Percentiles rank a stretch among this genome's conserved stretches.
phyloP scores from a whole-genome alignment of 2,329 filamentous ascomycete genomes.

The Stachybotrys chartarum region DNA sequence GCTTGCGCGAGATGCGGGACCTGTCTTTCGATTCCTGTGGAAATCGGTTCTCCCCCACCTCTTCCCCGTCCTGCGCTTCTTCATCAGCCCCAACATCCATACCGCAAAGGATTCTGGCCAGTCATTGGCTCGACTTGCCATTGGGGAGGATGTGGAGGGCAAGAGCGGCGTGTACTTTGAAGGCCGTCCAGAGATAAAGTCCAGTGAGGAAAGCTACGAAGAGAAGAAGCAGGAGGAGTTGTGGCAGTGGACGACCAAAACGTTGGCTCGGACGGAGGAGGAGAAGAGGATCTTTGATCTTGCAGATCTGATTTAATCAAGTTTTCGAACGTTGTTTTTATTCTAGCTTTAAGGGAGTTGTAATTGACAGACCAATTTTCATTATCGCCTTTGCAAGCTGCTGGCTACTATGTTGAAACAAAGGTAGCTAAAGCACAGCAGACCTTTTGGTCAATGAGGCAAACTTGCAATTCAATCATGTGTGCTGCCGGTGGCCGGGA shows the following conservation, averaged over 20 bases:
- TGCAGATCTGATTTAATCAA: background rate
- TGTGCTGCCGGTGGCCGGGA: too few species aligned
- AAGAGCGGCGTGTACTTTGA: constrained; percentile 3
- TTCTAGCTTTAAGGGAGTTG: background rate
- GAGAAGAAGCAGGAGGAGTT: constrained; percentile 5
- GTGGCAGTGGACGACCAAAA: constrained; percentile 5
- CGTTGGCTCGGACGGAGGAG: background rate
- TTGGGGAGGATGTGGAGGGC: background rate
- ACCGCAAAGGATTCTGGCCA: constrained; percentile 1
- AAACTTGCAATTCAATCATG: too few species aligned
- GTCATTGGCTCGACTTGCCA: constrained; percentile 1
- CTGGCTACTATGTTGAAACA: too few species aligned
- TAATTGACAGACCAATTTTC: too few species aligned
- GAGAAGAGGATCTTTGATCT: background rate
- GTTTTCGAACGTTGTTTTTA: background rate
- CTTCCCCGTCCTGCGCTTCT: background rate
- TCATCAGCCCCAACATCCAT: constrained; percentile 2
- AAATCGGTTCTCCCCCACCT: background rate
- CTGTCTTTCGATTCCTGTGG: constrained; percentile 1
- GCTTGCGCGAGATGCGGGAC: background rate
- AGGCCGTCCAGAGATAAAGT: constrained; percentile 2
- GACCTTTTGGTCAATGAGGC: too few species aligned
- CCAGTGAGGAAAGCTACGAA: constrained; percentile 4
- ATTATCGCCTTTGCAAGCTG: too few species aligned
- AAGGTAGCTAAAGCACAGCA: too few species aligned